Base-by-base conservation (phyloP, 441 rosid genomes). In the Erodium trifolium region DNA sequence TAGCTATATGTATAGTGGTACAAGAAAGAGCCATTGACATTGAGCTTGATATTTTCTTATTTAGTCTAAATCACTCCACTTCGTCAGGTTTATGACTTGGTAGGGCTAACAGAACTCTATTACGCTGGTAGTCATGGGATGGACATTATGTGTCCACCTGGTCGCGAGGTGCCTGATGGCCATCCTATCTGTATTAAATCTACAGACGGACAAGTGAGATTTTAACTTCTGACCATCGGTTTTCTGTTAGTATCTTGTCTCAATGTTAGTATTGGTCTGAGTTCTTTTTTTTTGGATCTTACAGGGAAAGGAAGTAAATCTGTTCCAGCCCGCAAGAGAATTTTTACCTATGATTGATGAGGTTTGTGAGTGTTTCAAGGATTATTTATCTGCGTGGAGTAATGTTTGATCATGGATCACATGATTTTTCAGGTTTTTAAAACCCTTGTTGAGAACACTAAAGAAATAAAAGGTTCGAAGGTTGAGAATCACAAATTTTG, bases 121-220 rank as follows among this genome's bases (percentile, higher is more conserved):
- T 94, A 94, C 81, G 99, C 98, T 41, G 99, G 99, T 78, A 90
- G 99, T 72, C 99, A 94, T 77, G 99, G 99, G 37, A 94, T 94
- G 99, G 99, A 94, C 85, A 94, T 94, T 18, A 82, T 87, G 87
- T 86, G 88, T 31, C 93, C 99, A 49, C 71, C 72, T 43, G 71
- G 63, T 72, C 75, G 70, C 6, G 71, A 73, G 17, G 78, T 75
- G 71, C 81, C 90, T 18, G 71, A 67, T 79, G 81, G 73, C 81
- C 87, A 80, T 63, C 79, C 80, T n/a, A 73, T 71, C 59, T 75
- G 82, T 81, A 80, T 76, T 73, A 74, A 85, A 82, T 85, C 90
- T 35, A 85, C 93, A 76, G 81, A 84, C 87, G 82, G 82, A 67
- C 80, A 78, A 83, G 97, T 91, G 71, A 39, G 62, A 65, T 35